Conservation (phyloP, 139 green algal genomes). For the Picochlorum sp. region DNA sequence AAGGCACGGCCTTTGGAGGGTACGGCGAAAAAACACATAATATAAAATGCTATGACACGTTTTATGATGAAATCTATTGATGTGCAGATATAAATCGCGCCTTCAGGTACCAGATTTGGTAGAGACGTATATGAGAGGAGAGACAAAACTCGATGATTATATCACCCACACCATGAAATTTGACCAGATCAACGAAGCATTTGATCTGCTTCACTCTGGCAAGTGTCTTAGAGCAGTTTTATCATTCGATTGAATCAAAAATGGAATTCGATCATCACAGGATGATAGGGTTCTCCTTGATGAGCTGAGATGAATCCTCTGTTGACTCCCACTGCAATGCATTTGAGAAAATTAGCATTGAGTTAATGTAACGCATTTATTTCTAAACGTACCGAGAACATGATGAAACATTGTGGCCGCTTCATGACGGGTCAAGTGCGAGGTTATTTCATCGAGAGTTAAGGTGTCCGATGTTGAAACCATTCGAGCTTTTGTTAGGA, state of each 20-base stretch:
- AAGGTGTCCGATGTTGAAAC: not conserved
- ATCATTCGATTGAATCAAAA: constrained; percentile 8
- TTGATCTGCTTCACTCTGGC: constrained; percentile 86
- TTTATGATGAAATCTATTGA: not conserved
- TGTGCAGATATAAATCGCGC: constrained; percentile 19
- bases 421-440: not conserved
- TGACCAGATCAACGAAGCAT: constrained; percentile 86
- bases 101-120: constrained; percentile 82
- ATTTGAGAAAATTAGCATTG: not conserved
- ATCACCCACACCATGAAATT: constrained; percentile 83
- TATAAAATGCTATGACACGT: constrained; percentile 33
- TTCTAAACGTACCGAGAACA: not conserved
- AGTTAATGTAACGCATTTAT: not conserved
- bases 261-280: not conserved
- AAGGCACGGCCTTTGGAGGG: constrained; percentile 92
- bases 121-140: constrained; percentile 67
- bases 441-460: not conserved
- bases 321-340: not conserved
- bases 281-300: constrained; percentile 6
- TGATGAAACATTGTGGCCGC: constrained; percentile 10
- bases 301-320: constrained; percentile 2
- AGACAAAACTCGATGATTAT: constrained; percentile 85
- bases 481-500: not conserved
- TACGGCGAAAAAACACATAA: not conserved
- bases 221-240: constrained; percentile 85